Evolutionary conservation across 805 yeast genomes (phyloP).

Genomic region (Yamadazyma takamatsuzukensis): DNA sequence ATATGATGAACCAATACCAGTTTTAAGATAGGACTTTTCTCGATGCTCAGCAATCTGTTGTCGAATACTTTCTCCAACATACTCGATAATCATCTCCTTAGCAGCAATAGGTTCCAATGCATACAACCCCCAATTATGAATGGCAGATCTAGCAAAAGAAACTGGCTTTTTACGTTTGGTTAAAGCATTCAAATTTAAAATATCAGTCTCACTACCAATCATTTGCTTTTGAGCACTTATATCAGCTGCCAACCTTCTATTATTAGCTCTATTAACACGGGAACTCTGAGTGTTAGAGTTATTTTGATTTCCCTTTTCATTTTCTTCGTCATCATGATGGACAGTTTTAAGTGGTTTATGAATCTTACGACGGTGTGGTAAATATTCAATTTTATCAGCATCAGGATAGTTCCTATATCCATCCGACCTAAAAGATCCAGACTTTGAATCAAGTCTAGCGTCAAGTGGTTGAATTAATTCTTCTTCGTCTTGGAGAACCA

Average conservation of each 20-base stretch:
- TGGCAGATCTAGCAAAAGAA: constrained; percentile 94
- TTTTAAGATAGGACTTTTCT: constrained; percentile 77
- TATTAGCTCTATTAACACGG: constrained; percentile 80
- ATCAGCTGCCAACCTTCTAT: constrained; percentile 86
- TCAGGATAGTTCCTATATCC: constrained; percentile 76
- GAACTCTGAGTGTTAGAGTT: constrained; percentile 65
- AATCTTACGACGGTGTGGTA: constrained; percentile 74
- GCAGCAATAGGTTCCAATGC: constrained; percentile 96
- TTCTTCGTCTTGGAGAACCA: constrained; percentile 22
- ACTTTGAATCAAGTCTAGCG: constrained; percentile 33
- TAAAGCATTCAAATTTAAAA: constrained; percentile 78
- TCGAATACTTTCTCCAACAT: constrained; percentile 91
- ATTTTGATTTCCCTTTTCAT: constrained; percentile 15
- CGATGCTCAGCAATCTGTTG: constrained; percentile 93
- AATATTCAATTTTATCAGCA: constrained; percentile 64
- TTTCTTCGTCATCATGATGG: constrained; percentile 57
- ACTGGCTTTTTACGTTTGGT: constrained; percentile 91
- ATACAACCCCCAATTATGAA: constrained; percentile 97
- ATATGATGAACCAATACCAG: constrained; percentile 95
- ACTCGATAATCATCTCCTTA: constrained; percentile 95
- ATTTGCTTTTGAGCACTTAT: constrained; percentile 75
- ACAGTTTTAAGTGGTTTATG: constrained; percentile 72
- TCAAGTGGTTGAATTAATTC: constrained; percentile 23
- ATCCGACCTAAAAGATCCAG: constrained; percentile 67
- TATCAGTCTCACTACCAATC: constrained; percentile 77